These are phyloP conservation scores for Pseudogymnoascus sp. DNA, from an alignment of 2,329 filamentous ascomycete genomes.

Conservation along the genomic window DNA sequence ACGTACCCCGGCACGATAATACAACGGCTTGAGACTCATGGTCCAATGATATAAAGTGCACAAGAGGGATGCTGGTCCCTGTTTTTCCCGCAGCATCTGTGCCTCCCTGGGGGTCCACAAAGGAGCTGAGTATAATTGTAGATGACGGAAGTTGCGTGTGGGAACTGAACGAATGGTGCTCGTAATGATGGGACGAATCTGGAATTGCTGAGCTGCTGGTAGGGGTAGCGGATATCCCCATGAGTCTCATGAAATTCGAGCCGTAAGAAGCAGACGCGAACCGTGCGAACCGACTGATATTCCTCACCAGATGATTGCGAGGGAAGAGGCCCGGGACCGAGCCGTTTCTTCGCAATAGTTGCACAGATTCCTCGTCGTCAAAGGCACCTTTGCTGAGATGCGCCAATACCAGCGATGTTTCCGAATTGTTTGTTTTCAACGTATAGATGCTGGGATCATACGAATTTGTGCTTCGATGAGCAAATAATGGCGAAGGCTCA, in stretches of 20 bases:
- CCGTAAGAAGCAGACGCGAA: constrained; percentile 63
- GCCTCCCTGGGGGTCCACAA: constrained; percentile 47
- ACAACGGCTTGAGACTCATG: constrained; percentile 50
- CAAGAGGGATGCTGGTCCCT: constrained; percentile 45
- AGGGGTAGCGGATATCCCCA: constrained; percentile 52
- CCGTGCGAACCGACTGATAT: constrained; percentile 57
- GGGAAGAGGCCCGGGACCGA: constrained; percentile 54
- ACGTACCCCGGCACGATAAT: constrained; percentile 47
- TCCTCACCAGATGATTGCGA: constrained; percentile 50
- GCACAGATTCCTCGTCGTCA: constrained; percentile 21
- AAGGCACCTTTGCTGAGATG: constrained; percentile 22
- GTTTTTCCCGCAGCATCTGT: constrained; percentile 43
- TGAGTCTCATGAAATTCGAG: constrained; percentile 53
- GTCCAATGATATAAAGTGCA: constrained; percentile 50
- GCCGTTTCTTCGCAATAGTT: constrained; percentile 37
- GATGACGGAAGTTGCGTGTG: constrained; percentile 52
- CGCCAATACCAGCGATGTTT: constrained; percentile 24
- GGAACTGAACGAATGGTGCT: constrained; percentile 56
- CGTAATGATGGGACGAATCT: constrained; percentile 39
- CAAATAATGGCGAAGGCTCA: constrained; percentile 17
- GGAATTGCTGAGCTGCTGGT: constrained; percentile 29
- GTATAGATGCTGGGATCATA: constrained; percentile 50
- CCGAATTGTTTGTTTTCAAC: constrained; percentile 41
- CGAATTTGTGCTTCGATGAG: constrained; percentile 26
- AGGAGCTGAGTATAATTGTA: constrained; percentile 51